A percentile compares a stretch with the other conserved stretches of the same genome.
phyloP scores from a whole-genome alignment of 805 yeast genomes.

The Nakazawaea siamensis region DNA sequence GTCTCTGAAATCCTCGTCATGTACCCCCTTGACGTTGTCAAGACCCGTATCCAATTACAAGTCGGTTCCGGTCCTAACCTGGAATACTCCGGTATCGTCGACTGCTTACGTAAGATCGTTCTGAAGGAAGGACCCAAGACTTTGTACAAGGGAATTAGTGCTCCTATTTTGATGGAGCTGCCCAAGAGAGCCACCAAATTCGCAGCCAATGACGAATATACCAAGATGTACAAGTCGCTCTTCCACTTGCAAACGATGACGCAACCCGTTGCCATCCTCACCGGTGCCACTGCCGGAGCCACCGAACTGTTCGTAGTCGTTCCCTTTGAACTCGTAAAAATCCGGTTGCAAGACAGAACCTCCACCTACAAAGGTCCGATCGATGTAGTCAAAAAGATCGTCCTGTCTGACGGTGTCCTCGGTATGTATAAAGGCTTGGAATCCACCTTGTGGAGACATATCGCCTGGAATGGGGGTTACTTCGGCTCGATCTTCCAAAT shows the following conservation, averaged over 20 bases:
- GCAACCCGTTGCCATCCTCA: conserved; percentile 78
- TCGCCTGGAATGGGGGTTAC: conserved; percentile 96
- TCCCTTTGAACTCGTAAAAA: conserved; percentile 94
- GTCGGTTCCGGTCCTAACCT: conserved; percentile 44
- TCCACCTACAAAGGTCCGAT: conserved; percentile 78
- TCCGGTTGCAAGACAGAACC: conserved; percentile 83
- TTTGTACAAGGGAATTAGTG: conserved; percentile 87
- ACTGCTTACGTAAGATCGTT: conserved; percentile 77
- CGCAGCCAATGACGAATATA: conserved; percentile 97
- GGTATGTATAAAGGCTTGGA: conserved; percentile 93
- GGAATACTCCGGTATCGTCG: conserved; percentile 77
- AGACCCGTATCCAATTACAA: conserved; percentile 90
- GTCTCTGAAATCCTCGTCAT: conserved; percentile 90
- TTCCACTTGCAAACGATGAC: conserved; percentile 66
- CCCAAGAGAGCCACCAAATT: conserved; percentile 98
- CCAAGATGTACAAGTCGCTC: conserved; percentile 63
- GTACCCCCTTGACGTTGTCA: conserved; percentile 96
- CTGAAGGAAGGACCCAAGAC: conserved; percentile 78
- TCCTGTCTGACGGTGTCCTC: conserved; percentile 67
- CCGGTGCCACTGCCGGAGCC: conserved; percentile 99
- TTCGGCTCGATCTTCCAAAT: conserved; percentile 92
- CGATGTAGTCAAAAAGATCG: conserved; percentile 69
- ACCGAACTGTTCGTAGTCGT: conserved; percentile 95
- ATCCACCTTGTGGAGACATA: conserved; percentile 96
- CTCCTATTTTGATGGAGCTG: conserved; percentile 98